Base-by-base conservation (phyloP, 2,329 filamentous ascomycete genomes). In the Lithohypha guttulata region DNA sequence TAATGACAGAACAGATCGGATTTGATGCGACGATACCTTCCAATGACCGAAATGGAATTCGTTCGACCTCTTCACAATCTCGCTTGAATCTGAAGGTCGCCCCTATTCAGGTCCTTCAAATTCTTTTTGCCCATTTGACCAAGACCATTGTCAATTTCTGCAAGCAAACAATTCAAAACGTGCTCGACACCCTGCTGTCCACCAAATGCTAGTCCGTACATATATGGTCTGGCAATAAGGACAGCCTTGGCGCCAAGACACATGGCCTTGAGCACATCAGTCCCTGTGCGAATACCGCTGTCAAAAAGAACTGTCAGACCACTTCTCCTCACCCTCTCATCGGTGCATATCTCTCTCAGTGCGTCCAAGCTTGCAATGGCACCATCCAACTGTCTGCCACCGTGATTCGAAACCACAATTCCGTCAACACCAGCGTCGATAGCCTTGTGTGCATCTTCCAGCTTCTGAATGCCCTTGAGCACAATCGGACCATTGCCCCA, bases 401-500 rank as follows among this genome's bases (percentile, higher is more conserved):
- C 68, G 52, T 73, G 69, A 43, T 73, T 73, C 11, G 60, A 65
- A 7, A 72, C 63, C 10, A 71, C 58, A 37, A 73, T 69, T 0
- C 68, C 69, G 28, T 68, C 58, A 19, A 66, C 62, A 6, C 65
- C 68, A 20, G 56, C 51, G 23, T 70, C 55, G 4, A 62, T 59
- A 1, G 64, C 66, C 37, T 57, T 56, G 34, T 55, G 53, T 10
- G 69, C 69, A 51, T 73, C 70, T 1, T 59, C 64, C 2, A 67
- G 60, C 30, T 62, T 65, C 49, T 71, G 67, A 39, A 69, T 73
- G 0, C 75, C 76, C 55, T 80, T 79, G 23, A 75, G 63, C 44
- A 75, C 69, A 37, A 84, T 73, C 0, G 77, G 74, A 0, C 75
- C 75, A 41, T 72, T 64, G 2, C 34, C 34, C 73, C 77, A 82